Evolutionary conservation across 805 yeast genomes (phyloP).

Genomic region (Teunomyces cretensis): DNA sequence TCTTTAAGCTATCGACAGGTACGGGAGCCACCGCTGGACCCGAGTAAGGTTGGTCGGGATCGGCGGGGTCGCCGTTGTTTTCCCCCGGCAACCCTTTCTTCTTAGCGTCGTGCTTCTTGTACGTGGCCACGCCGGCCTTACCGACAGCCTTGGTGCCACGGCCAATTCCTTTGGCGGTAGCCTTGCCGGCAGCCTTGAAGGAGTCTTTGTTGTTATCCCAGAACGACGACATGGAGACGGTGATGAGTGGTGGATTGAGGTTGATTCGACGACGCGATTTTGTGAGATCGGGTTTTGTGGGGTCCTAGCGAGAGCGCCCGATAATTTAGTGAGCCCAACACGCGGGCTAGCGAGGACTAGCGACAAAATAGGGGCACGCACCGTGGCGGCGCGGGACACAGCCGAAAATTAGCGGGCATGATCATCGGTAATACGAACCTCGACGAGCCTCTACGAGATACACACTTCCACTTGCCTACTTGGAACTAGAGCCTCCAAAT

Average conservation of each 20-base stretch:
- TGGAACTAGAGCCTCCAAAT: too few relatives aligned
- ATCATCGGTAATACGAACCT: too few relatives aligned
- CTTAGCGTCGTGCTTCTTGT: slow-evolving; percentile 41
- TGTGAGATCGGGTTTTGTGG: neutral
- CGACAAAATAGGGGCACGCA: too few relatives aligned
- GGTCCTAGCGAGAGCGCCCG: neutral
- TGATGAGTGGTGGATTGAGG: neutral
- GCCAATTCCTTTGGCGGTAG: slow-evolving; percentile 52
- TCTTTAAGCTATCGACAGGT: slow-evolving; percentile 25
- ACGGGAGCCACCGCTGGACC: slow-evolving; percentile 14
- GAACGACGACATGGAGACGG: slow-evolving; percentile 26
- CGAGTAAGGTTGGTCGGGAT: slow-evolving; percentile 2
- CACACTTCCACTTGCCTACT: too few relatives aligned
- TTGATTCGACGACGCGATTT: neutral
- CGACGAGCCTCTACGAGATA: too few relatives aligned
- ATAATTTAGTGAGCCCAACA: neutral
- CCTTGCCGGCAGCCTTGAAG: slow-evolving; percentile 48
- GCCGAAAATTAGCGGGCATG: too few relatives aligned
- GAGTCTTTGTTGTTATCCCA: slow-evolving; percentile 55
- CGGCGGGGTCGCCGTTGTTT: neutral
- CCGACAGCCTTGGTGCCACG: slow-evolving; percentile 48
- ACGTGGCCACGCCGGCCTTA: slow-evolving; percentile 52
- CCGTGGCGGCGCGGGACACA: too few relatives aligned
- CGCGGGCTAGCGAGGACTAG: too few relatives aligned
- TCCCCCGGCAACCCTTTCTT: slow-evolving; percentile 19